Evolutionary conservation across 208 protist genomes (phyloP), one percentile per base, ranked within the genome.

Genomic region (Trichomonas tenax): DNA sequence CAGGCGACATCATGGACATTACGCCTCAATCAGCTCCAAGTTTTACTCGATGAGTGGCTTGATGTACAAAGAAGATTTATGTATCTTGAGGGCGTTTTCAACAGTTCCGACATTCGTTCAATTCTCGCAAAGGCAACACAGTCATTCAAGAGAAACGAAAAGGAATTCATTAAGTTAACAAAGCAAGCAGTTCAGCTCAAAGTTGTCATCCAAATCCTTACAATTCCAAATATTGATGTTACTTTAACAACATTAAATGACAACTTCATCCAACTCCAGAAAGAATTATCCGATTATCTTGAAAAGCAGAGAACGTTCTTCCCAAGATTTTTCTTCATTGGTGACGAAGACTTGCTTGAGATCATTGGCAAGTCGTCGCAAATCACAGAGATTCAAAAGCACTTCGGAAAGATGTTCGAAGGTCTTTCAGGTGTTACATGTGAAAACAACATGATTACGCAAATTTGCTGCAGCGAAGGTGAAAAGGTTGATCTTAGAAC

Each of bases 301-400:
- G 63, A 96, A 40, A 63, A 81, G 31, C 96, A 96, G 84, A 58
- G 96, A 44, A 95, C 97, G 10, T 97, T 98, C 95, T 99, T 99
- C 97, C 98, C 99, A 0, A 98, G 99, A 96, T 99, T 99, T 98
- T 99, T 99, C 97, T 99, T 99, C 97, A 98, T 99, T 63, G 99
- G 99, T 48, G 99, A 99, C 98, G 99, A 99, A 97, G 99, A 99
- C 97, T 97, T 99, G 96, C 98, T 99, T 4, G 99, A 99, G 97
- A 99, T 99, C 81, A 98, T 99, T 96, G 99, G 99, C 96, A 99
- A 99, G 40, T 58, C 40, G 11, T 81, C 34, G n/a, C 81, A 58
- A 23, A 95, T 96, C 8, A 84, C 97, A 6, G 93, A 97, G 86
- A 97, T 99, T 63, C 98, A 98, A 97, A 99, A 99, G 96, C 99